These are phyloP conservation scores for Austroboletus novae-zelandiae DNA, from an alignment of 1,284 basidiomycete species.

Conservation along the genomic window DNA sequence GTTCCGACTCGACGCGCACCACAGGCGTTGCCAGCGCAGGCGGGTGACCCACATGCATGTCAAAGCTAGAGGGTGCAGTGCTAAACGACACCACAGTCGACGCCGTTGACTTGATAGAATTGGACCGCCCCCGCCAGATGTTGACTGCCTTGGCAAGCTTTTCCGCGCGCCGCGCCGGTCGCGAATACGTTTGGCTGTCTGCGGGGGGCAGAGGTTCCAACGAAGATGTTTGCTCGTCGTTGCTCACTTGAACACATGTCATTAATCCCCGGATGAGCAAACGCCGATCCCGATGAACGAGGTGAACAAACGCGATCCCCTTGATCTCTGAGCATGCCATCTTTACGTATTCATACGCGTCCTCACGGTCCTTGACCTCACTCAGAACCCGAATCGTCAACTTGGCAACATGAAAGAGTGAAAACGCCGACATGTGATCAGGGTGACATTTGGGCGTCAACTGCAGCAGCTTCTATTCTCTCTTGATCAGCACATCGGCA, in stretches of 20 bases:
- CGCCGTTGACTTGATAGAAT: conserved; percentile 46
- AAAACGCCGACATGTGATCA: conserved; percentile 66
- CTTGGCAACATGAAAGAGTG: conserved; percentile 65
- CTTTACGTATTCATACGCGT: conserved; percentile 75
- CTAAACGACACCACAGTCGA: conserved; percentile 37
- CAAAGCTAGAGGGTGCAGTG: conserved; percentile 32
- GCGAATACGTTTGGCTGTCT: not conserved
- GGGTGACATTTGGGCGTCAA: conserved; percentile 67
- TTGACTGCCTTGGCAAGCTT: conserved; percentile 29
- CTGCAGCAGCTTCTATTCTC: conserved; percentile 55
- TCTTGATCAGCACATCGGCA: conserved; percentile 9
- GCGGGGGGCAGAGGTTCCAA: not conserved
- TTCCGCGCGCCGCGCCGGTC: conserved; percentile 17
- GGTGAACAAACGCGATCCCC: conserved; percentile 49
- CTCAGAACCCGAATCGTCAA: conserved; percentile 71
- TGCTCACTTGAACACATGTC: conserved; percentile 31
- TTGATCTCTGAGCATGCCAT: conserved; percentile 57
- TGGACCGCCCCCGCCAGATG: conserved; percentile 41
- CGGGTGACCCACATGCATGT: conserved; percentile 12
- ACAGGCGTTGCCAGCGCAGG: conserved; percentile 13
- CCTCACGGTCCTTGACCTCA: conserved; percentile 81
- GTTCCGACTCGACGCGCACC: conserved; percentile 31
- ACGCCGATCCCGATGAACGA: conserved; percentile 70
- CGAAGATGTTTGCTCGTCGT: conserved; percentile 8
- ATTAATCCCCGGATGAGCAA: conserved; percentile 69